Evolutionary conservation across 768 basidiomycete species (phyloP).

Genomic region (Nidularia pulvinata): DNA sequence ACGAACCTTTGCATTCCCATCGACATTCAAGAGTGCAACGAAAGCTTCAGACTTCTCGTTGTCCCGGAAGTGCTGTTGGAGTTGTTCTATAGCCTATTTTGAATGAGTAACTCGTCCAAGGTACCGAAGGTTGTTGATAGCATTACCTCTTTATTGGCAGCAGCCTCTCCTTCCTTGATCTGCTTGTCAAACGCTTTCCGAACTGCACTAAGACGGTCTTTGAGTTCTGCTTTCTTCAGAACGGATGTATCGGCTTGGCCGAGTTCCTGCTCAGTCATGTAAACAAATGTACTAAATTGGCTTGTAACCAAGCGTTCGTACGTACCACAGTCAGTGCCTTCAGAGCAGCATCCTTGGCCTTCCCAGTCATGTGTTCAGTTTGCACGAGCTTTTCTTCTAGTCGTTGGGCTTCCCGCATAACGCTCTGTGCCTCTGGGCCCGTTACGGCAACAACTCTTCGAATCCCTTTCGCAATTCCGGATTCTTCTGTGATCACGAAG

Average conservation of each 20-base stretch:
- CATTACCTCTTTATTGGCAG: slow-evolving; percentile 74
- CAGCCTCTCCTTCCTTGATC: slow-evolving; percentile 78
- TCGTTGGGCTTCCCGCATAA: slow-evolving; percentile 63
- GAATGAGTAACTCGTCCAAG: not conserved
- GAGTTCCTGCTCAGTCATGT: slow-evolving; percentile 61
- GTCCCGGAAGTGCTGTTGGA: slow-evolving; percentile 76
- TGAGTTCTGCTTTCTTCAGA: slow-evolving; percentile 76
- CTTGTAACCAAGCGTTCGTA: no score
- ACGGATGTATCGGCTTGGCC: slow-evolving; percentile 89
- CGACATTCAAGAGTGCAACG: slow-evolving; percentile 70
- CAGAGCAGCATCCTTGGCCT: slow-evolving; percentile 85
- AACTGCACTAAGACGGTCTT: slow-evolving; percentile 66
- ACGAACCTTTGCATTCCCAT: slow-evolving; percentile 79
- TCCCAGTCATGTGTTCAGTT: slow-evolving; percentile 61
- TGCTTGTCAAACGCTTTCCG: slow-evolving; percentile 87
- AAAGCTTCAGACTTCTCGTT: slow-evolving; percentile 72
- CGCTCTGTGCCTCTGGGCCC: slow-evolving; percentile 89
- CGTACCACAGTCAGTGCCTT: slow-evolving; percentile 80
- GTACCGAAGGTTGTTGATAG: not conserved
- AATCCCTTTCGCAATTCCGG: slow-evolving; percentile 98
- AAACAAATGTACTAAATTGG: no score
- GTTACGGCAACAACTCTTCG: slow-evolving; percentile 94
- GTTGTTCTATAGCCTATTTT: slow-evolving; percentile 64
- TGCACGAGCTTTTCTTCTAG: slow-evolving; percentile 63
- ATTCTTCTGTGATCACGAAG: slow-evolving; percentile 93